phyloP scores from a whole-genome alignment of 257 asterid genomes.

The Penstemon newberryi region DNA sequence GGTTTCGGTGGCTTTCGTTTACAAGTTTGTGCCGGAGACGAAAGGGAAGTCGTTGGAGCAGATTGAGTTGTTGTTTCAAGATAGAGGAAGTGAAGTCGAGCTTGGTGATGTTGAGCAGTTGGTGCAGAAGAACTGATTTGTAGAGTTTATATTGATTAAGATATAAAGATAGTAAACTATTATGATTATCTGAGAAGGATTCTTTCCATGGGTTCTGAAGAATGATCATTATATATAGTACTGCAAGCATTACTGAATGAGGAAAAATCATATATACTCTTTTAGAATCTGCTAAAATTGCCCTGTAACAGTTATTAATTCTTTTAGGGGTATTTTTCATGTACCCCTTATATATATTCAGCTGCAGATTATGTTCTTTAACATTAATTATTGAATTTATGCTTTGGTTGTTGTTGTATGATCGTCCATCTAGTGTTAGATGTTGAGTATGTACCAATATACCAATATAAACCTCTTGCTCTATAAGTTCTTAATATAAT shows the following conservation, averaged over 20 bases:
- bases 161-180: background rate
- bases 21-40: slow-evolving; percentile 67
- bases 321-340: background rate
- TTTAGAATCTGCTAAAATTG: background rate
- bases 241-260: no score
- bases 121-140: slow-evolving; percentile 49
- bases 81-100: slow-evolving; percentile 55
- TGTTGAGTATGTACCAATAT: no score
- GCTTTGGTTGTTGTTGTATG: background rate
- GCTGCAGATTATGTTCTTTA: background rate
- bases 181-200: background rate
- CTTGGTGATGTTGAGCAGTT: slow-evolving; percentile 72
- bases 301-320: background rate
- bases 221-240: no score
- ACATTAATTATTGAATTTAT: background rate
- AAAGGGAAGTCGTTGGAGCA: slow-evolving; percentile 90
- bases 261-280: background rate
- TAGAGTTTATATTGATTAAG: background rate
- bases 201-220: background rate
- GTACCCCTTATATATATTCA: background rate
- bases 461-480: no score
- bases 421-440: background rate
- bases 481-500: no score
- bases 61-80: slow-evolving; percentile 68
- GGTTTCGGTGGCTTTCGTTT: slow-evolving; percentile 55